Evolutionary conservation across 768 basidiomycete species (phyloP), one percentile per base, ranked within the genome.

Genomic region (Termitomyces sp.): DNA sequence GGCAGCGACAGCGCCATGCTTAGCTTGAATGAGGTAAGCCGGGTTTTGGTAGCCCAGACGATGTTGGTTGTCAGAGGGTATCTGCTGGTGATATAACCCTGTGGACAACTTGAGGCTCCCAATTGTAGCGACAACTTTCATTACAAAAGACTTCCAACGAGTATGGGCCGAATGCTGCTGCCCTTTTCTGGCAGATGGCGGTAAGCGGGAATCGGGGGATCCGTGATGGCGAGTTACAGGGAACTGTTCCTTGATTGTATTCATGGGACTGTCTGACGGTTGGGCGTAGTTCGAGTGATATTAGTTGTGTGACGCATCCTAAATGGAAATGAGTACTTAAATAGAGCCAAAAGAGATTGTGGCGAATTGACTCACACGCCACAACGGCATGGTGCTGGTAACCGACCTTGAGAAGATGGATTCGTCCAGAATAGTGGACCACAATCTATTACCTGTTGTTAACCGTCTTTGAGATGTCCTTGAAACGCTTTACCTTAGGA

Each of bases 1-100:
- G 28, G 87, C 79, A 5, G 96, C 93, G 19, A 98, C 94, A 0
- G 93, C 96, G 4, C 91, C 96, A 60, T 87, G 73, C 33, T 77
- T 73, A 0, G 87, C 96, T 56, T 72, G 63, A 30, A 79, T 71
- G 21, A 79, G 71, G 59, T 74, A 77, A 11, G 78, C 75, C n/a
- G 75, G 77, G 49, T 77, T 78, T 35, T 68, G 66, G 28, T 67
- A 64, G 51, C 67, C 59, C 41, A 42, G 6, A 43, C 54, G 46
- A 35, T 46, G 44, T n/a, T 5, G 17, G 21, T 33, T 44, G 26
- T 42, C n/a, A 35, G 26, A 28, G 19, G 11, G 26, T 49, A 10
- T 46, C 26, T 9, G 7, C 28, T 38, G 15, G 21, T 17, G 53
- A 55, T 11, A 19, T 47, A 23, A n/a, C 23, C 6, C 21, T 3